Evolutionary conservation across 2,329 filamentous ascomycete genomes (phyloP), one percentile per base, ranked within the genome.

Genomic region (Geoglossum cookeanum): DNA sequence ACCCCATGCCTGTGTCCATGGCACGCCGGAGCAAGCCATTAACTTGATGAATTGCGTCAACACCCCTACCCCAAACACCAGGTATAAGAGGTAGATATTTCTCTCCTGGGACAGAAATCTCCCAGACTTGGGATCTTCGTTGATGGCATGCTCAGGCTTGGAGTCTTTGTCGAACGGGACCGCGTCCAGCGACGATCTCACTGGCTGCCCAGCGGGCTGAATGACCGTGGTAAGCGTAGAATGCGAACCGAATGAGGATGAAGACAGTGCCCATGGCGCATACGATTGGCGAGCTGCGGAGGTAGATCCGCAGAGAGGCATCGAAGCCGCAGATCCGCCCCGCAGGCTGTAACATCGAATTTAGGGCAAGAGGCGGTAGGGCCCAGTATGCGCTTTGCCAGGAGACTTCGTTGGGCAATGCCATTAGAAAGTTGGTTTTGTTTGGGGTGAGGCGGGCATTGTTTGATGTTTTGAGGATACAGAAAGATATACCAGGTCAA

Each of bases 311-410:
- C 4, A 13, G 37, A 15, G 5, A 3, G 5, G 3, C 6, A 3
- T 6, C 6, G 8, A 59, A 17, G 3, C 59, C 57, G 32, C 47
- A 55, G 1, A 62, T 45, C 49, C 44, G 52, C 1, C 59, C 58
- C 3, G 58, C 58, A 1, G 61, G 59, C 45, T 62, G 60, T 13
- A 61, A 57, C 60, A 64, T 64, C 32, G 61, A 57, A 44, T 61
- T 63, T 8, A 62, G 54, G 8, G 59, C 61, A 3, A 64, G 55
- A 15, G 57, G 55, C 1, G 62, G 11, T 0, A 64, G 51, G 2
- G 57, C 39, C 61, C 60, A 64, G 42, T 61, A 60, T 22, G 59
- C 54, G 2, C 58, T 59, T 49, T 63, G 59, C 62, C 62, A 63
- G 35, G 42, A 42, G 6, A 42, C 37, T n/a, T n/a, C n/a, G n/a